A percentile compares a stretch with the other conserved stretches of the same genome.
Evolutionary conservation across 495 filamentous ascomycete genomes (phyloP).

Genomic region (Xeromyces bisporus): DNA sequence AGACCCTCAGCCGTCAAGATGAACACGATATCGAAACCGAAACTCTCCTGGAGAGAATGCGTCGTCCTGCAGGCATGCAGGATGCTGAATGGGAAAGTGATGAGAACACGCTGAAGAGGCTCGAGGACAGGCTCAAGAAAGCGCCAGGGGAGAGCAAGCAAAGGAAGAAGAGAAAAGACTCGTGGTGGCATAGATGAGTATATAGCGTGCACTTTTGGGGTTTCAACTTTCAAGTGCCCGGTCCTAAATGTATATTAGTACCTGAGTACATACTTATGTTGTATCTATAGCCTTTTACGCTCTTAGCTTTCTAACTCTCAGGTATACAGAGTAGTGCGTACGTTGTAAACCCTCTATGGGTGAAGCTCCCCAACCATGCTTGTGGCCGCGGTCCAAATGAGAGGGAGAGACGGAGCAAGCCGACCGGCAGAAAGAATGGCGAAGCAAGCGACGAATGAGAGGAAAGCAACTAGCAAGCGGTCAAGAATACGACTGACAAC

Average conservation of each 20-base stretch:
- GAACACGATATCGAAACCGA: constrained; percentile 14
- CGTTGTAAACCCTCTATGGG: too few relatives aligned
- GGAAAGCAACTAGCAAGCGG: neutral
- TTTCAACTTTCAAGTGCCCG: too few relatives aligned
- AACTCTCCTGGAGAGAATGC: constrained; percentile 4
- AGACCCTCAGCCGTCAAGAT: constrained; percentile 8
- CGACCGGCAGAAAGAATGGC: neutral
- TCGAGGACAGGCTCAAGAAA: constrained; percentile 1
- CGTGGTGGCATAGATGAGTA: too few relatives aligned
- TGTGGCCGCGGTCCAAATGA: too few relatives aligned
- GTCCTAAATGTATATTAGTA: too few relatives aligned
- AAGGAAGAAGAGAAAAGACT: constrained; percentile 1
- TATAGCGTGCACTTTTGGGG: too few relatives aligned
- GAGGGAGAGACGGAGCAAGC: neutral
- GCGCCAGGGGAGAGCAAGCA: constrained; percentile 1
- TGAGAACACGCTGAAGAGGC: neutral
- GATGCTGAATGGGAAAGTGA: constrained; percentile 3
- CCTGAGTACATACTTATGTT: too few relatives aligned
- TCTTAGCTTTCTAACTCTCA: too few relatives aligned
- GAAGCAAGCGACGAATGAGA: neutral
- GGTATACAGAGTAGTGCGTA: too few relatives aligned
- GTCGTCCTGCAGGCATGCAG: constrained; percentile 1
- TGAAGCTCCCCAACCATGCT: too few relatives aligned
- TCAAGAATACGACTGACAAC: constrained; percentile 5
- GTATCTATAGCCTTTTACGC: too few relatives aligned